Evolutionary conservation across 495 filamentous ascomycete genomes (phyloP), one percentile per base, ranked within the genome.

Genomic region (Chaetomium cochliodes): DNA sequence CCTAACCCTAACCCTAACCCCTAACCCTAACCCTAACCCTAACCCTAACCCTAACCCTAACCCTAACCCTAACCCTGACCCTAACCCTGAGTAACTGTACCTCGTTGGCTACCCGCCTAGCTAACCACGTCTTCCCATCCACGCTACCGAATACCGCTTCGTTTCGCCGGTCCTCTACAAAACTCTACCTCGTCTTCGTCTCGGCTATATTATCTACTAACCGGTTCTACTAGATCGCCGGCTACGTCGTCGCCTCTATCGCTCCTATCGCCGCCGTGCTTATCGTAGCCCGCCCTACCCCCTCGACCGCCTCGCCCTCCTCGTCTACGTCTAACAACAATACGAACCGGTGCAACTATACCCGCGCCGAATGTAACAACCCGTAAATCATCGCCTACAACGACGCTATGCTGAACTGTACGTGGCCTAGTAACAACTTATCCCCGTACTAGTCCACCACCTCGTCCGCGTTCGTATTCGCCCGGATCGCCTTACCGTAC

Each of bases 141-240:
- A 54, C 51, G 26, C 51, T 15, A 2, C 51, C 51, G 23, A 54
- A 54, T 15, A 26, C 54, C 33, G 39, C 18, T 33, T 16, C 8
- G 30, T 57, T 57, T 18, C 54, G 18, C 33, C 30, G 54, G 54
- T 57, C 54, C 54, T 41, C 37, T 20, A 20, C 54, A 33, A 57
- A 57, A 57, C 54, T 57, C 37, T 33, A 42, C 54, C 54, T 33
- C 20, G 54, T 20, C 37, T 23, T 57, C 33, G 54, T 57, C 54
- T 57, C 54, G 37, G 54, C 54, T 33, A 33, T 33, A 33, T 57
- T 57, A 8, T 57, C 54, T 2, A 57, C 54, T 33, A 57, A 57
- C 30, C 33, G 30, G 33, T 57, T 33, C 54, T n/a, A 57, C 54
- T 16, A n/a, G 54, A 57, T 57, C n/a, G 54, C 33, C 9, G 33